phyloP scores from a whole-genome alignment of 352 stramenopile species.

The Phytophthora syringae region DNA sequence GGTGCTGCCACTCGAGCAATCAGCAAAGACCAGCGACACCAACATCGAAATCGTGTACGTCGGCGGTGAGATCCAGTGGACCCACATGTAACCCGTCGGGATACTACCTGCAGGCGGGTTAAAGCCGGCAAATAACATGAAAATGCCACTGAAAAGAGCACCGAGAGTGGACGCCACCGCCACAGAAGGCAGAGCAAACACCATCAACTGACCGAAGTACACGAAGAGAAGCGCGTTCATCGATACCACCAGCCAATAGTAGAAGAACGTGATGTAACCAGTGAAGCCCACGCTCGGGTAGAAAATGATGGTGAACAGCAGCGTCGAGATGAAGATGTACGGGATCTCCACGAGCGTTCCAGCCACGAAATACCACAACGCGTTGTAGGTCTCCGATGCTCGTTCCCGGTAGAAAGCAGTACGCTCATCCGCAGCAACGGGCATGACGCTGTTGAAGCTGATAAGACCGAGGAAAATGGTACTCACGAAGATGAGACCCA shows the following conservation, averaged over 20 bases:
- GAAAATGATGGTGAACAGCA: conserved; percentile 61
- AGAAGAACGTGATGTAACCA: conserved; percentile 45
- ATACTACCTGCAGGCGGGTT: conserved; percentile 58
- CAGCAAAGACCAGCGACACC: conserved; percentile 38
- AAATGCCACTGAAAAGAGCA: conserved; percentile 53
- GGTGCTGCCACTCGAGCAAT: conserved; percentile 38
- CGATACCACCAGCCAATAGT: conserved; percentile 60
- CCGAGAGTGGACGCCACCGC: conserved; percentile 45
- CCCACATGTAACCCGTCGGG: conserved; percentile 59
- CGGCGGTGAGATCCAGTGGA: conserved; percentile 57
- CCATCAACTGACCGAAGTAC: conserved; percentile 58
- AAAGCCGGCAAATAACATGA: conserved; percentile 64
- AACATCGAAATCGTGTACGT: conserved; percentile 60
- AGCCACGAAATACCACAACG: conserved; percentile 68
- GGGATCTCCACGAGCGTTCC: conserved; percentile 47
- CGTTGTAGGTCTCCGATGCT: conserved; percentile 81
- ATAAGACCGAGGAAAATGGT: conserved; percentile 76
- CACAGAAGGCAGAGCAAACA: conserved; percentile 51
- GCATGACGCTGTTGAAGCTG: conserved; percentile 33
- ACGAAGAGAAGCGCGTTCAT: conserved; percentile 58
- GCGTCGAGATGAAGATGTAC: conserved; percentile 50
- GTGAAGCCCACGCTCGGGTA: conserved; percentile 66
- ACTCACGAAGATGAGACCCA: conserved; percentile 88
- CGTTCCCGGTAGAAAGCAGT: conserved; percentile 54
- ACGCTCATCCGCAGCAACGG: conserved; percentile 23